Evolutionary conservation across 208 protist species (phyloP).

Genomic region (Leishmania mexicana): DNA sequence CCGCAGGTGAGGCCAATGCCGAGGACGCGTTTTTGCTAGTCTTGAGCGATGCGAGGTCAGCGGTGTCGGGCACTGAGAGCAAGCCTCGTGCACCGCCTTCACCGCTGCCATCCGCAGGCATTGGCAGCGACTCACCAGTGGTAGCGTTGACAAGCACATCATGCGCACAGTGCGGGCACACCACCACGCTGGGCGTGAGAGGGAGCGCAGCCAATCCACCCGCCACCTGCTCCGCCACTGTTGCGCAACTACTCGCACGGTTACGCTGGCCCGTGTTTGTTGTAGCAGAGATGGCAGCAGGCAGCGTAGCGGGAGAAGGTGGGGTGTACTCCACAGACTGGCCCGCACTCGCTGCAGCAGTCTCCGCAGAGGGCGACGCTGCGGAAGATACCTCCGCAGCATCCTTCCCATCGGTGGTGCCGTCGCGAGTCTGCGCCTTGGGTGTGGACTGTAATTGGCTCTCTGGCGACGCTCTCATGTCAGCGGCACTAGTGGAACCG

Average conservation of each 20-base stretch:
- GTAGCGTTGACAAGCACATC: background rate
- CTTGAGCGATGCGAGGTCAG: background rate
- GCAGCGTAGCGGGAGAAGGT: background rate
- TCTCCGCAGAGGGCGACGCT: background rate
- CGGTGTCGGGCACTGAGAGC: background rate
- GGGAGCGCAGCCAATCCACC: background rate
- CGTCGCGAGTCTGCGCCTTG: background rate
- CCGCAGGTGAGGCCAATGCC: background rate
- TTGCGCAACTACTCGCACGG: no score
- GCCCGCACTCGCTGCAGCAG: background rate
- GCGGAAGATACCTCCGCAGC: background rate
- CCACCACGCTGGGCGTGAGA: background rate
- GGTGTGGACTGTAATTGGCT: background rate
- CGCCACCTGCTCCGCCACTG: background rate
- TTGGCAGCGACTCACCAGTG: background rate
- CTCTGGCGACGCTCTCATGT: background rate
- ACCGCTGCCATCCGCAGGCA: background rate
- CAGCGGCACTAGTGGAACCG: background rate
- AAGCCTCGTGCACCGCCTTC: no score
- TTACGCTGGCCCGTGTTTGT: background rate
- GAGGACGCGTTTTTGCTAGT: background rate
- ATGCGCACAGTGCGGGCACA: conserved; percentile 21
- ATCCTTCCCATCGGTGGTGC: background rate
- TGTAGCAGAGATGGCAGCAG: background rate
- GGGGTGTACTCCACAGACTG: background rate